Base-by-base conservation (phyloP, 2,329 filamentous ascomycete species). In the Chrysosporium queenslandicum region DNA sequence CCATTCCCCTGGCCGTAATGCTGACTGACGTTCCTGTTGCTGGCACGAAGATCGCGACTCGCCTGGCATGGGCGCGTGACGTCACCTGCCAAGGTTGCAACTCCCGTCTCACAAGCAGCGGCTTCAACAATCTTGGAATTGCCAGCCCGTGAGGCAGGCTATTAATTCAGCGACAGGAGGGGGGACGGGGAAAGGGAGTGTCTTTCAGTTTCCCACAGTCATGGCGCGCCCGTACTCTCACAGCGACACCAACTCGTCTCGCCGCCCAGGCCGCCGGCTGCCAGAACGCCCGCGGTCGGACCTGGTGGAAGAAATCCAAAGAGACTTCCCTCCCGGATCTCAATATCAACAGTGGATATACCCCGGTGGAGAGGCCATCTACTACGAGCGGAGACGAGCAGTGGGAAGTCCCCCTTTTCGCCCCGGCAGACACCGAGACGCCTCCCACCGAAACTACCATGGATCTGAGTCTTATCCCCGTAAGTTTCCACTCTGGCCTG, bases 291-390 rank as follows among this genome's bases (percentile, higher is more conserved):
- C 23, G 2, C 23, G 4, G 5, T 82, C 83, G 42, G 72, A 84
- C 23, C 83, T 83, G 2, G 70, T 94, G 64, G 90, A 95, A 70
- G 87, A 94, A 70, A 81, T 94, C 55, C 81, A 81, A 58, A 82
- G 88, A 59, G 86, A 94, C 60, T 94, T 94, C 62, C 87, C 87
- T 29, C 86, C 87, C 5, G 84, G 83, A 4, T 81, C 77, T 16
- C 30, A 37, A 18, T 51, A 43, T 16, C 40, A 45, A 25, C 29
- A 43, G 20, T 36, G 48, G 48, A 8, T 30, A 9, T 12, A 7
- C 21, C 21, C 46, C 30, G n/a, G 25, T 32, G 46, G 9, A 20
- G 46, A 49, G 18, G 32, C 21, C 0, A 32, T 41, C 9, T 49
- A 48, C 23, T 48, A 30, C 18, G 46, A 49, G 46, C 46, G 36